These are phyloP conservation scores for Tolypocladium pustulatum DNA, from an alignment of 2,329 filamentous ascomycete species.

Conservation along the genomic window DNA sequence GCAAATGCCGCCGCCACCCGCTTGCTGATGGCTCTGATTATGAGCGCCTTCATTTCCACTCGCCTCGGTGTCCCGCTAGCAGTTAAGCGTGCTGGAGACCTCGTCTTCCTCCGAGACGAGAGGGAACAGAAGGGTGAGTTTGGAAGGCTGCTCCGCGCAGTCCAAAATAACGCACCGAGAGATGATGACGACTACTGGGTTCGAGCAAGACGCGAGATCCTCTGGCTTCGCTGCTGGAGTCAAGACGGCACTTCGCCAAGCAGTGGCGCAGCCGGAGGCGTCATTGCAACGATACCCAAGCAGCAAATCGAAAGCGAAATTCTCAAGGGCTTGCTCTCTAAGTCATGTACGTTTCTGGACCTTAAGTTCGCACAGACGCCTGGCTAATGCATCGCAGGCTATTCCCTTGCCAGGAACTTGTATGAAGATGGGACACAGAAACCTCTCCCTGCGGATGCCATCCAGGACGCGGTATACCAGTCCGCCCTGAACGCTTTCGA, in stretches of 20 bases:
- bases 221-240: conserved; percentile 70
- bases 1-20: conserved; percentile 44
- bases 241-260: conserved; percentile 23
- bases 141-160: conserved; percentile 44
- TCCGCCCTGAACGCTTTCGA: conserved; percentile 65
- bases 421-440: conserved; percentile 41
- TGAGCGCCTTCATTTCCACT: conserved; percentile 48
- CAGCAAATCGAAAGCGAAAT: conserved; percentile 60
- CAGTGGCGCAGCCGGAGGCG: conserved; percentile 42
- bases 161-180: conserved; percentile 38
- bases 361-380: neutral
- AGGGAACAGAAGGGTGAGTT: conserved; percentile 54
- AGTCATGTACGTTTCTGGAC: conserved; percentile 40
- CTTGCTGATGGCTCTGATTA: conserved; percentile 52
- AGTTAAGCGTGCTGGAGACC: conserved; percentile 45
- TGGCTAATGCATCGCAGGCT: conserved; percentile 33
- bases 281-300: conserved; percentile 49
- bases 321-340: conserved; percentile 54
- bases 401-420: conserved; percentile 50
- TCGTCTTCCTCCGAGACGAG: conserved; percentile 52
- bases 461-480: conserved; percentile 51
- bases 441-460: conserved; percentile 35
- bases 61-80: conserved; percentile 38
- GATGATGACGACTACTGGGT: conserved; percentile 56
- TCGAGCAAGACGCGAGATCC: conserved; percentile 48